A percentile compares a stretch with the other conserved stretches of the same genome.
These are phyloP conservation scores for Epichloe uncinata DNA, from an alignment of 2,329 filamentous ascomycete genomes.

Conservation along the genomic window DNA sequence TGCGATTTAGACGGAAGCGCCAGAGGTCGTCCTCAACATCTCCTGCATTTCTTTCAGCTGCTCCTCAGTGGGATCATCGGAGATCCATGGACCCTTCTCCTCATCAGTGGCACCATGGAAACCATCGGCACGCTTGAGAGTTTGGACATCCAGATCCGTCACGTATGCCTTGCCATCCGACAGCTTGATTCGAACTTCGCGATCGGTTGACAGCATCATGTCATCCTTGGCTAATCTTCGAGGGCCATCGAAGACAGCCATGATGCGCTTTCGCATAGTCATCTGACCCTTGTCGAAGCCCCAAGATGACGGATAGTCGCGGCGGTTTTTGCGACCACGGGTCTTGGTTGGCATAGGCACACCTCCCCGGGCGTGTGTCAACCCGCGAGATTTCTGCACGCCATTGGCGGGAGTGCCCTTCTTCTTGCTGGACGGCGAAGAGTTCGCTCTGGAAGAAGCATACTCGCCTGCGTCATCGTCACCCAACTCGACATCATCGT, in stretches of 20 bases:
- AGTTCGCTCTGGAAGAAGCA: constrained; percentile 30
- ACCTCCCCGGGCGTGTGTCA: constrained; percentile 67
- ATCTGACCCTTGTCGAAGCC: constrained; percentile 85
- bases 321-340: constrained; percentile 75
- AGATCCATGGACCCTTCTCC: constrained; percentile 77
- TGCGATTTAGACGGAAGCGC: constrained; percentile 5
- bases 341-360: constrained; percentile 43
- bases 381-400: constrained; percentile 53
- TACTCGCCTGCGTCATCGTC: constrained; percentile 40
- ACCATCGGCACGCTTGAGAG: constrained; percentile 73
- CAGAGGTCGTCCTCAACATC: constrained; percentile 22
- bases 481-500: constrained; percentile 28
- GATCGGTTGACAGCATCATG: constrained; percentile 94
- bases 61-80: constrained; percentile 53
- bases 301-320: constrained; percentile 90
- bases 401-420: constrained; percentile 44
- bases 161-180: constrained; percentile 67
- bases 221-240: constrained; percentile 92
- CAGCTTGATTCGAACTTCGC: constrained; percentile 79
- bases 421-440: constrained; percentile 32
- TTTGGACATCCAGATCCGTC: constrained; percentile 87
- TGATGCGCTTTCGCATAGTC: constrained; percentile 95
- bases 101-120: constrained; percentile 68
- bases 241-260: constrained; percentile 82
- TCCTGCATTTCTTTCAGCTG: constrained; percentile 48